A percentile compares a stretch with the other conserved stretches of the same genome.
Evolutionary conservation across 306 rosid species (phyloP).

Genomic region (Ochetophila trinervis): DNA sequence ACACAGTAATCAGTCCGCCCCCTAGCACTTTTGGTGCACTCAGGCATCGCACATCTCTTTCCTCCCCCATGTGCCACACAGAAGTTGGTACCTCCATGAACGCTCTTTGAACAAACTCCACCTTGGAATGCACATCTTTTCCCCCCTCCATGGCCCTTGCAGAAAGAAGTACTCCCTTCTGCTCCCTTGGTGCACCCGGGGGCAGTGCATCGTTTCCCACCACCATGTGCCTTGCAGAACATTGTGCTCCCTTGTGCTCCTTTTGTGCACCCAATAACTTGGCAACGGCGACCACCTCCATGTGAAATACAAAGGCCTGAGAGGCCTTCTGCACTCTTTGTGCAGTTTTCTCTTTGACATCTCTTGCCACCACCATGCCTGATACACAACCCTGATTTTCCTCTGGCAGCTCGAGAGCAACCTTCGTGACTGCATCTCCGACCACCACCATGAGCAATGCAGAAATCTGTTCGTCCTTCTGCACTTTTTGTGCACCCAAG

Average conservation of each 20-base stretch:
- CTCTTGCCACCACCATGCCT: constrained; percentile 97
- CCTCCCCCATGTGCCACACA: constrained; percentile 99
- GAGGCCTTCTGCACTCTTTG: constrained; percentile 93
- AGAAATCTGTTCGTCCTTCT: constrained; percentile 90
- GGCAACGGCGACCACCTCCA: constrained; percentile 96
- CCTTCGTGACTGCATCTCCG: constrained; percentile 77
- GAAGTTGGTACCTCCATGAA: constrained; percentile 91
- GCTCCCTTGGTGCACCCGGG: constrained; percentile 94
- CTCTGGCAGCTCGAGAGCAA: constrained; percentile 91
- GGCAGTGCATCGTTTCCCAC: constrained; percentile 85
- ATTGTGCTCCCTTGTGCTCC: constrained; percentile 97
- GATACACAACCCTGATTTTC: constrained; percentile 90
- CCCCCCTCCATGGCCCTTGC: constrained; percentile 97
- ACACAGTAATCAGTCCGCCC: constrained; percentile 96
- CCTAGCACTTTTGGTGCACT: constrained; percentile 89
- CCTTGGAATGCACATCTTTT: constrained; percentile 86
- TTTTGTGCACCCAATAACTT: constrained; percentile 71
- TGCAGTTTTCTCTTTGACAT: constrained; percentile 84
- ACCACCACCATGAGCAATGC: constrained; percentile 98
- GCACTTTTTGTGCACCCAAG: constrained; percentile 99
- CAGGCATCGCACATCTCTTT: constrained; percentile 81
- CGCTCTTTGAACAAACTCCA: constrained; percentile 78
- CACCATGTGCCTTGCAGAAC: constrained; percentile 98
- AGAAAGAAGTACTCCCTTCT: constrained; percentile 88
- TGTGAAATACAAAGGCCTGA: constrained; percentile 97